Evolutionary conservation across 2,329 filamentous ascomycete species (phyloP).

Genomic region (Emmonsia crescens): DNA sequence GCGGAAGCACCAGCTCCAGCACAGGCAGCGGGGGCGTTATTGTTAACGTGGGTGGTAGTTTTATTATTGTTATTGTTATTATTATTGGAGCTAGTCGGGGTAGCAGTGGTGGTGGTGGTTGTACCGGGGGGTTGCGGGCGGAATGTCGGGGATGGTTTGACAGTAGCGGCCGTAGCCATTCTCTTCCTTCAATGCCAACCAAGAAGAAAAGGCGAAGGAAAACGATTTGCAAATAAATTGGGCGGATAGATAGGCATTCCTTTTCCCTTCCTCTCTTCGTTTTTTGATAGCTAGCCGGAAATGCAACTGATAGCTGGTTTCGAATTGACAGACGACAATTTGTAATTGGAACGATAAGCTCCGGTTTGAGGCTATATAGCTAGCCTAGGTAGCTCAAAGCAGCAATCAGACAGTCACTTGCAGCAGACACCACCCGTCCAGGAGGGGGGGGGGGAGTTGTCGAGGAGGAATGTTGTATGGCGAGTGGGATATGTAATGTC

Average conservation of each 20-base stretch:
- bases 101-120: not conserved
- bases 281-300: not conserved
- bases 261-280: not conserved
- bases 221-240: not conserved
- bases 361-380: not conserved
- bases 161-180: constrained; percentile 10
- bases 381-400: not conserved
- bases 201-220: not conserved
- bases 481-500: not conserved
- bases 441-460: not conserved
- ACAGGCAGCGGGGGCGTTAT: not conserved
- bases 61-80: not conserved
- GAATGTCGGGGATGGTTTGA: constrained; percentile 6
- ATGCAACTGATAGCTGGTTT: not conserved
- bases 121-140: not conserved
- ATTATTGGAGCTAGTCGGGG: not conserved
- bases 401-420: not conserved
- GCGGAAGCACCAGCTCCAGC: not conserved
- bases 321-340: not conserved
- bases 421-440: not conserved
- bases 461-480: not conserved
- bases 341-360: not conserved
- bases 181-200: not conserved
- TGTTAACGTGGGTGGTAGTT: not conserved
- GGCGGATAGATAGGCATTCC: not conserved